A percentile compares a stretch with the other conserved stretches of the same genome.
These are phyloP conservation scores for Rosa rugosa DNA, from an alignment of 306 rosid species.

Conservation along the genomic window DNA sequence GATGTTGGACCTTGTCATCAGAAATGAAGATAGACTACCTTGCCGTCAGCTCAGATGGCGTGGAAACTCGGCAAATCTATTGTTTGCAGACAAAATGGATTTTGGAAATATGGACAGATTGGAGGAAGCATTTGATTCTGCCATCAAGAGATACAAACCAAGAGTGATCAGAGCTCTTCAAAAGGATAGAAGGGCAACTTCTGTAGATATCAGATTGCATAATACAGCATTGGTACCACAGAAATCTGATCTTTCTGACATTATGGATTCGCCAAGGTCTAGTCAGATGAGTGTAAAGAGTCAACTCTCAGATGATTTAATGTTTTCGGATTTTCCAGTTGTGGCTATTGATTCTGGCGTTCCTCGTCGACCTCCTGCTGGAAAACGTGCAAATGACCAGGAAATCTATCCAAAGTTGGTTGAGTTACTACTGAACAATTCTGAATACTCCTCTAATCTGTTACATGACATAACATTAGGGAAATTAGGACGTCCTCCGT, in stretches of 20 bases:
- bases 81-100: constrained; percentile 64
- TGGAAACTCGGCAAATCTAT: constrained; percentile 85
- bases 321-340: constrained; percentile 51
- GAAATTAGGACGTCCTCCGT: constrained; percentile 62
- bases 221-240: constrained; percentile 51
- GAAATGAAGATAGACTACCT: constrained; percentile 98
- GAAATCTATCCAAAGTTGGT: constrained; percentile 85
- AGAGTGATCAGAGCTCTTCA: constrained; percentile 55
- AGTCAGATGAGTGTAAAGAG: constrained; percentile 38
- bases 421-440: constrained; percentile 77
- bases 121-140: constrained; percentile 62
- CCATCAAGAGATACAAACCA: constrained; percentile 64
- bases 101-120: constrained; percentile 48
- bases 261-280: constrained; percentile 64
- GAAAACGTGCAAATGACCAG: constrained; percentile 92
- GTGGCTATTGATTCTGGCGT: constrained; percentile 95
- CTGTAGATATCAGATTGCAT: constrained; percentile 61
- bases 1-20: constrained; percentile 85
- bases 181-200: constrained; percentile 84
- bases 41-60: constrained; percentile 95
- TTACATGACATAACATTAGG: constrained; percentile 79
- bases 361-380: constrained; percentile 97
- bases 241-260: constrained; percentile 68
- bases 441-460: constrained; percentile 74
- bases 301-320: constrained; percentile 43